Percentiles rank a stretch among this genome's conserved stretches.
Conservation (phyloP, 805 yeast genomes). For the Lipomyces yamanashiensis region DNA sequence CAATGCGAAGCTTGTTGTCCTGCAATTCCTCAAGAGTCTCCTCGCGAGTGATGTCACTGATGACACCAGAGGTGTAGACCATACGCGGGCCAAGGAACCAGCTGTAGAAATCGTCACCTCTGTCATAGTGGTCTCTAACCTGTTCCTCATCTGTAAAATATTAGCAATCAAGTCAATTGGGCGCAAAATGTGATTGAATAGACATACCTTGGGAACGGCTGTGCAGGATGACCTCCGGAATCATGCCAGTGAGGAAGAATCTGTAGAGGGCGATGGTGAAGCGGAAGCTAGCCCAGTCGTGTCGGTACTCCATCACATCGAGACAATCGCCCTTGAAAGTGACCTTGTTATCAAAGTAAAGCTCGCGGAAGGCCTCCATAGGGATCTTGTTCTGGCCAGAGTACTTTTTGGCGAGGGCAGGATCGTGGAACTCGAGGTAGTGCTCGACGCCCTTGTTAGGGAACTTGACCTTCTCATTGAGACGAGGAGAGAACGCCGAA, state of each 20-base stretch:
- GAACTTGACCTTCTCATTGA: constrained; percentile 73
- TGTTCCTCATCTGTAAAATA: constrained; percentile 75
- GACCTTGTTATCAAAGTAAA: constrained; percentile 81
- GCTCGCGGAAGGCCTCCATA: constrained; percentile 89
- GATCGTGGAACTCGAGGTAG: constrained; percentile 82
- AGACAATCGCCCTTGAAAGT: constrained; percentile 85
- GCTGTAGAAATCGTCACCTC: constrained; percentile 93
- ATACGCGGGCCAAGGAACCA: constrained; percentile 95
- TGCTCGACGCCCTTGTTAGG: constrained; percentile 80
- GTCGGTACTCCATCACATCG: constrained; percentile 82
- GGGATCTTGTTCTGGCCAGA: constrained; percentile 79
- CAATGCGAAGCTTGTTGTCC: constrained; percentile 86
- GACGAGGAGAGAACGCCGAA: constrained; percentile 78
- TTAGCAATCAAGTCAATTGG: background rate
- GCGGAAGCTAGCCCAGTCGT: constrained; percentile 85
- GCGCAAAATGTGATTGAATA: background rate
- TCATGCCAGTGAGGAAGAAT: constrained; percentile 82
- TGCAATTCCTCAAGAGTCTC: constrained; percentile 76
- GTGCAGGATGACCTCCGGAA: constrained; percentile 91
- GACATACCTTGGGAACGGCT: constrained; percentile 68
- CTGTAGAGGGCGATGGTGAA: constrained; percentile 78
- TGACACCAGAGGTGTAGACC: constrained; percentile 89
- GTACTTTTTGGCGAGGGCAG: constrained; percentile 68
- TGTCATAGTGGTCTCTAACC: constrained; percentile 92
- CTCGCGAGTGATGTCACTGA: constrained; percentile 68